phyloP scores from a whole-genome alignment of 2,329 filamentous ascomycete genomes.

The Pseudocercospora macadamiae region DNA sequence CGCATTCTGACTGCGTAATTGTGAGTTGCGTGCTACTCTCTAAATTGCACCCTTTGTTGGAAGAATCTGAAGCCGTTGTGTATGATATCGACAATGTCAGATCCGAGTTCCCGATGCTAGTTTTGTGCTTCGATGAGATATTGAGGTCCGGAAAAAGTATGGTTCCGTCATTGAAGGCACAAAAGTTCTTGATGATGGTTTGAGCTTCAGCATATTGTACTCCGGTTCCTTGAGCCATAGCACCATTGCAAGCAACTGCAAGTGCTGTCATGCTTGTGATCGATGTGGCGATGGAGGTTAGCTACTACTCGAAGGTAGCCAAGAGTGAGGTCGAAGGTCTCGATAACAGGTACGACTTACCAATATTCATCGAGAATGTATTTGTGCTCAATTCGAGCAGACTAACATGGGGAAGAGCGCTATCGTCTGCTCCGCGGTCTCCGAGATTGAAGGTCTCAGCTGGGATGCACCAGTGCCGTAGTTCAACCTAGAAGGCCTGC shows the following conservation, averaged over 20 bases:
- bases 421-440: slow-evolving; percentile 1
- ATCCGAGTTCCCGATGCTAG: slow-evolving; percentile 17
- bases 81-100: slow-evolving; percentile 14
- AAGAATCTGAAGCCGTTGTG: neutral
- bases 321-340: no score
- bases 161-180: neutral
- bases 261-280: neutral
- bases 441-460: slow-evolving; percentile 10
- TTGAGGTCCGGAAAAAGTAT: slow-evolving; percentile 1
- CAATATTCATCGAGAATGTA: no score
- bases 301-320: no score
- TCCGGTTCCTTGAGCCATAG: slow-evolving; percentile 12
- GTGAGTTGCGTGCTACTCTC: neutral
- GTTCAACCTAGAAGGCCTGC: slow-evolving; percentile 3
- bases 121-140: slow-evolving; percentile 14
- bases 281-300: no score
- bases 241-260: neutral
- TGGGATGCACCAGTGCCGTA: slow-evolving; percentile 6
- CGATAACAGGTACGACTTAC: no score
- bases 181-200: slow-evolving; percentile 14
- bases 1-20: slow-evolving; percentile 8
- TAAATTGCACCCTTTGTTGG: slow-evolving; percentile 5
- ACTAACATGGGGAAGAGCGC: neutral
- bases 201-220: slow-evolving; percentile 17
- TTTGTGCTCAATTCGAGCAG: neutral